A percentile compares a stretch with the other conserved stretches of the same genome.
Conservation (phyloP, 2,329 filamentous ascomycete genomes). For the Periconia macrospinosa region DNA sequence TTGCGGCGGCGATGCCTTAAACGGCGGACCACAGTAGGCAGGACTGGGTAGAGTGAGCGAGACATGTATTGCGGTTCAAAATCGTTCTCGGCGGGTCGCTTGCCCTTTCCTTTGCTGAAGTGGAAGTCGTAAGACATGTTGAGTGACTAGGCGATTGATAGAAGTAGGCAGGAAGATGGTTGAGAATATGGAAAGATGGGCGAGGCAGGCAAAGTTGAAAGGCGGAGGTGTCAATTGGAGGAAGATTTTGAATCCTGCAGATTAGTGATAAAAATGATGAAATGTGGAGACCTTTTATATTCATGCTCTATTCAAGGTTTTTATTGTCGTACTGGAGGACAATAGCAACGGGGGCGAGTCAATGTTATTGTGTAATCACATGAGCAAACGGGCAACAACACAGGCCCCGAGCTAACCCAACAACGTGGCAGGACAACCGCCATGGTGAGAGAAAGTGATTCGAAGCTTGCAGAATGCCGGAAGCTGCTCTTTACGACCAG, state of each 20-base stretch:
- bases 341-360: too few species aligned
- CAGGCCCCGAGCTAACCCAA: too few species aligned
- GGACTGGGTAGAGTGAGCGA: background rate
- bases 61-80: background rate
- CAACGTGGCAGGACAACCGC: background rate
- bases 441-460: background rate
- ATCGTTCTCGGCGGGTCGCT: constrained; percentile 20
- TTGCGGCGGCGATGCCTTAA: constrained; percentile 24
- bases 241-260: too few species aligned
- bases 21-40: constrained; percentile 23
- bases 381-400: too few species aligned
- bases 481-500: background rate
- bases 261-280: too few species aligned
- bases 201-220: background rate
- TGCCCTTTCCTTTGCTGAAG: constrained; percentile 19
- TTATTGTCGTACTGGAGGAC: too few species aligned
- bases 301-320: too few species aligned
- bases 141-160: background rate
- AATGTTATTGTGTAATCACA: too few species aligned
- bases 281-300: too few species aligned
- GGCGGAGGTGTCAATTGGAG: too few species aligned
- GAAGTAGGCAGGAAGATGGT: background rate
- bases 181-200: background rate
- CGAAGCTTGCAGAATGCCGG: background rate
- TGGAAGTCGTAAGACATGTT: constrained; percentile 4